Base-by-base conservation (phyloP, 1,139 yeast species). In the Debaryomyces udenii region DNA sequence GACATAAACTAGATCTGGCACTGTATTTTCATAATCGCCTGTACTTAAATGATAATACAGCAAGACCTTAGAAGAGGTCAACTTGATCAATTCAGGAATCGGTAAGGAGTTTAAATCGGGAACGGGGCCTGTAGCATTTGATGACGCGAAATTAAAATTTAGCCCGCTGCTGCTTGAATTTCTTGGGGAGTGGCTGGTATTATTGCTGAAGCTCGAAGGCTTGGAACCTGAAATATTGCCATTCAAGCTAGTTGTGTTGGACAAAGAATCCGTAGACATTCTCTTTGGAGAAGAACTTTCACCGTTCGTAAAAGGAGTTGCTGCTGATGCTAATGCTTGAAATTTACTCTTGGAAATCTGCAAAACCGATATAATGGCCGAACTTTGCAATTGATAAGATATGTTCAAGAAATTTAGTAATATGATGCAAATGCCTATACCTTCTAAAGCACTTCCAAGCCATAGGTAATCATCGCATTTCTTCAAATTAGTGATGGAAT, bases 391-490 rank as follows among this genome's bases (percentile, higher is more conserved):
- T 39, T 80, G 82, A 45, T 77, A 81, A 0, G 86, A 75, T 1
- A 76, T 69, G 23, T 80, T 81, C 13, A 84, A 60, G 50, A 74
- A 81, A 10, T 83, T 74, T 33, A 88, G 66, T 39, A 90, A 61
- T 6, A 86, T 63, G 31, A 86, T 61, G 48, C 88, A 77, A 1
- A 87, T 79, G 0, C 86, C 86, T 9, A 90, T 66, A 0, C 94
- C 90, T 53, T 90, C 97, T 15, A 91, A 59, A 0, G 96, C 82
- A 32, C 93, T 84, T 0, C 85, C 98, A 20, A 88, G 71, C 99
- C 99, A 93, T 15, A 93, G 66, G 53, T 78, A 78, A 59, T 93
- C 99, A 38, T 82, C 83, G 1, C 83, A 71, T 26, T 79, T 72
- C 45, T 80, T 80, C 41, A 90, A 64, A 27, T 76, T 67, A 2